Base-by-base conservation (phyloP, 192 early-diverging fungal genomes). In the Podila verticillata region DNA sequence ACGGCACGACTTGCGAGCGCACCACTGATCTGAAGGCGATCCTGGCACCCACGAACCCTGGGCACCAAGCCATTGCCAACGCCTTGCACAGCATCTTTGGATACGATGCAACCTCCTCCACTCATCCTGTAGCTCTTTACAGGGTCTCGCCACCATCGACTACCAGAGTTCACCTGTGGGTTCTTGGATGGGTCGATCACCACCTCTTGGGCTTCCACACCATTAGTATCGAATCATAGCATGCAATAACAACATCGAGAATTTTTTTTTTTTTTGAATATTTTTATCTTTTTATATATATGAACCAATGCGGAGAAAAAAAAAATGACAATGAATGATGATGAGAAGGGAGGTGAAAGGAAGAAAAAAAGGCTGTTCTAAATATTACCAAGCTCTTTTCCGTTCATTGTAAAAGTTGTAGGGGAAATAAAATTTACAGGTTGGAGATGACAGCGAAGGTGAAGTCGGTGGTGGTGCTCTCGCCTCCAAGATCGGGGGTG, bases 401-500 rank as follows among this genome's bases (percentile, higher is more conserved):
- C 12, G 24, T 13, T 24, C 26, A 26, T 59, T 59, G 26, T 26
- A 59, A 35, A 63, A n/a, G n/a, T n/a, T 10, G n/a, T 17, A 47
- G 58, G 22, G 48, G 39, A 63, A 9, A 34, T 7, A 34, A 48
- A 48, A 68, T 80, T 89, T 90, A 90, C 83, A 91, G 80, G 75
- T 89, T 91, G 59, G 80, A 82, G 73, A 99, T 95, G 73, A 99
- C 90, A 59, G 93, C 95, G 66, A 86, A 83, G 73, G 97, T 99
- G 68, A 99, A 99, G 63, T 99, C 95, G 74, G 94, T 97, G 63
- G 96, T 97, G 65, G 91, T 93, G 82, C 85, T 84, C 57, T 77
- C 87, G 66, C 97, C 97, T 67, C 96, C 96, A 59, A 99, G 87
- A 75, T 99, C 97, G 57, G 92, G 94, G 58, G 97, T 99, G 69